These are phyloP conservation scores for Hepatocystis sp. DNA, from an alignment of 169 alveolate genomes.

Conservation along the genomic window DNA sequence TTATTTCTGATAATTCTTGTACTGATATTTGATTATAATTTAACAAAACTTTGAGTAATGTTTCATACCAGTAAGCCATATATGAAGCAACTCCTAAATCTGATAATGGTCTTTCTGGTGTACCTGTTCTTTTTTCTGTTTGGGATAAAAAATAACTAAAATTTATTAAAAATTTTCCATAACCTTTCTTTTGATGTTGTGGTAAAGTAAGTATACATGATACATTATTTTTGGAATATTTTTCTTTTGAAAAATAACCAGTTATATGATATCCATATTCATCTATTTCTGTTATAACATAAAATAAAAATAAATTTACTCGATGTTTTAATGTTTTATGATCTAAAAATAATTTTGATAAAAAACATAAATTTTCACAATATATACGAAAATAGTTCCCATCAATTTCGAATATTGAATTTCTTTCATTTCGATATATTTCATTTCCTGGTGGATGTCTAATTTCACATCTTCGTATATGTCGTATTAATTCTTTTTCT, in stretches of 20 bases:
- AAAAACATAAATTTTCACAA: constrained; percentile 97
- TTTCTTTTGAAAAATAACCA: constrained; percentile 93
- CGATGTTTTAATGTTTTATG: constrained; percentile 96
- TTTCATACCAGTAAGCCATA: constrained; percentile 94
- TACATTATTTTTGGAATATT: constrained; percentile 91
- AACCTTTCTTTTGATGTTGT: constrained; percentile 93
- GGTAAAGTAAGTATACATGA: constrained; percentile 93
- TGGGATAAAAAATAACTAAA: constrained; percentile 94
- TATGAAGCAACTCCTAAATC: constrained; percentile 98
- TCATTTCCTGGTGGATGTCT: constrained; percentile 99
- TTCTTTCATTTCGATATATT: constrained; percentile 93
- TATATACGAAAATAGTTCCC: constrained; percentile 94
- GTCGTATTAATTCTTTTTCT: constrained; percentile 92
- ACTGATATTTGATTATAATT: constrained; percentile 30
- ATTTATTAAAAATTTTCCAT: constrained; percentile 91
- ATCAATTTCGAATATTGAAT: constrained; percentile 97
- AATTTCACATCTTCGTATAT: constrained; percentile 89
- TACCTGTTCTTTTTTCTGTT: constrained; percentile 95
- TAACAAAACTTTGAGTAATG: constrained; percentile 27
- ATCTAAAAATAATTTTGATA: constrained; percentile 97
- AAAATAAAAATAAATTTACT: constrained; percentile 92
- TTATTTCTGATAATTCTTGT: constrained; percentile 86
- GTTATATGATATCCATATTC: constrained; percentile 90
- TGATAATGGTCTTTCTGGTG: constrained; percentile 98
- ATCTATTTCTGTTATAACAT: constrained; percentile 94